Conservation (phyloP, 1,139 yeast genomes). For the Taiozyma sp. region DNA sequence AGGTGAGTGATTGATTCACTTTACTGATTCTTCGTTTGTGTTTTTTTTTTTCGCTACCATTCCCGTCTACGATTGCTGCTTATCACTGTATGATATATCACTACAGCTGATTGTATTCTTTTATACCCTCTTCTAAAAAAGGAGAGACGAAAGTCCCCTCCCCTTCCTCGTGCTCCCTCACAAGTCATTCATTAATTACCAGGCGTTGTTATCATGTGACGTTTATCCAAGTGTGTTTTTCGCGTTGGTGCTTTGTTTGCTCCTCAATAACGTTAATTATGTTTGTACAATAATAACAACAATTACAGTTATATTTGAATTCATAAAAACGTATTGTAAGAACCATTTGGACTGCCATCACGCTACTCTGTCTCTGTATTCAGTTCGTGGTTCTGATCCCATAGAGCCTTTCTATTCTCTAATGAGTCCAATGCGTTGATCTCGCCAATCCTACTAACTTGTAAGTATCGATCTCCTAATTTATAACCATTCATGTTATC, state of each 20-base stretch:
- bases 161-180: too few species aligned
- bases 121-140: neutral
- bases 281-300: slow-evolving; percentile 2
- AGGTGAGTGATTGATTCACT: neutral
- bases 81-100: neutral
- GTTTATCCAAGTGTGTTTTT: neutral
- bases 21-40: too few species aligned
- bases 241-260: neutral
- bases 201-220: neutral
- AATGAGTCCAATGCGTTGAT: slow-evolving; percentile 3
- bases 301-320: neutral
- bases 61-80: too few species aligned
- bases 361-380: neutral
- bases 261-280: neutral
- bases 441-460: slow-evolving; percentile 17
- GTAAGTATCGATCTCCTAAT: slow-evolving; percentile 20
- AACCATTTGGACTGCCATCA: too few species aligned
- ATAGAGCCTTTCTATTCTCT: slow-evolving; percentile 10
- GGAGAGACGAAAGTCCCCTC: neutral
- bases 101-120: neutral
- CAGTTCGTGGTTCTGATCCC: slow-evolving; percentile 9
- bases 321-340: neutral
- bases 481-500: slow-evolving; percentile 29
- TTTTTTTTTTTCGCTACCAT: too few species aligned
- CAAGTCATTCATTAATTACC: neutral